Base-by-base conservation (phyloP, 768 basidiomycete species). In the Mycena albidolilacea region DNA sequence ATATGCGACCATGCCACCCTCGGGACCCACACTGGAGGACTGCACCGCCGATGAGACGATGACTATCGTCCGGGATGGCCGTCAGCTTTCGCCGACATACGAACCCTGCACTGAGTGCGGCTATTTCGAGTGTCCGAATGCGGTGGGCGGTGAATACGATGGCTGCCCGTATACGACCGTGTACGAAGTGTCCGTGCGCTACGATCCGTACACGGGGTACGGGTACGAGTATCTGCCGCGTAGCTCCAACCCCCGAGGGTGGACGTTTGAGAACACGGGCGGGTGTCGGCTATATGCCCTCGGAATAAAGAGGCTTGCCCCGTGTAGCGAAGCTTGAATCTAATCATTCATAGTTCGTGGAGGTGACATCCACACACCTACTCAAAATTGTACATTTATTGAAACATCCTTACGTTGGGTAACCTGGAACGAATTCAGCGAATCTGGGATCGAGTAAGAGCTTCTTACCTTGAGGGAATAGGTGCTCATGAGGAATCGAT, bases 211-310 rank as follows among this genome's bases (percentile, higher is more conserved):
- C 30, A 15, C 43, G 3, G 30, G 67, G 7, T 70, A 70, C 43
- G 63, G 70, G 23, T 71, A 71, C 46, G 70, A 71, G 64, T 37
- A 35, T 19, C 70, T 64, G 8, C 63, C 64, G 41, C 21, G 43
- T 1, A 65, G 70, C 48, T 21, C 64, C 11, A 71, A 71, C 39
- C 58, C 59, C 10, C 44, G n/a, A 4, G 64, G 64, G 10, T 71
- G 64, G 64, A 71, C 70, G 64, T 71, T 60, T 58, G 64, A 66
- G 64, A 71, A 61, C 15, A 71, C 70, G 7, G 70, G 58, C 43
- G 67, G 70, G 11, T 71, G 70, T n/a, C 44, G 48, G 39, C 17
- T 66, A 50, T 71, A 71, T 21, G 17, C 23, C 39, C 58, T 66
- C 19, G 70, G 70, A 3, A 14, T 66, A 59, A 62, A 38, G 23